Evolutionary conservation across 192 early-diverging fungal species (phyloP), one percentile per base, ranked within the genome.

Genomic region (Linnemannia hyalina): DNA sequence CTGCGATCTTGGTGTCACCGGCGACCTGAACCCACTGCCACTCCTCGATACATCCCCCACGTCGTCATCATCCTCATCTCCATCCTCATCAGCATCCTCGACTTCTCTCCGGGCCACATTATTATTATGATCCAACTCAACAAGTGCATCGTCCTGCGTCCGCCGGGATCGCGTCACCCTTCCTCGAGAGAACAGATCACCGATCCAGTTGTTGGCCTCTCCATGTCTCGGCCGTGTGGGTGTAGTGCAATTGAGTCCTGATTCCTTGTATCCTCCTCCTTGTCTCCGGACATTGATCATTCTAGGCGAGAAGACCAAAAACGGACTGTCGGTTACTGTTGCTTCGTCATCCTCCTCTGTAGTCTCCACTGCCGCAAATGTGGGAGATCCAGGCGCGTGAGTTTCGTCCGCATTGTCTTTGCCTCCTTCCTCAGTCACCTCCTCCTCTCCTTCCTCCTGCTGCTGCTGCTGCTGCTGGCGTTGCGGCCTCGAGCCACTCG

Each of bases 1-100:
- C 54, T 38, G 49, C 20, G 81, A 63, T 4, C 75, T 70, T 23
- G 75, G 80, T 75, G 80, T 55, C 18, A 29, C 72, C n/a, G 70
- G 73, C 60, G 60, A 65, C 16, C 10, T 26, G 55, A n/a, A 6
- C 10, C 60, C 4, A 32, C 60, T n/a, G 32, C 60, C 6, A 9
- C 57, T 29, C 57, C 57, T 65, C 13, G 10, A 65, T 8, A 0
- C 60, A 65, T 65, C 60, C 55, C 3, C 49, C 16, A 22, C 49
- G 18, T 52, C 49, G 1, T 71, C 70, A n/a, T 42, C 70, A 22
- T 41, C 70, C 6, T 71, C 70, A 0, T 41, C 69, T 29, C 41
- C 68, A 6, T 38, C 38, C 6, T 71, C 38, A 0, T 65, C 60
- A 10, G 10, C 60, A 35, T 65, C 60, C 60, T 32, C 26, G 32